These are phyloP conservation scores for Barnettozyma hawaiiensis DNA, from an alignment of 1,139 yeast genomes.

Conservation along the genomic window DNA sequence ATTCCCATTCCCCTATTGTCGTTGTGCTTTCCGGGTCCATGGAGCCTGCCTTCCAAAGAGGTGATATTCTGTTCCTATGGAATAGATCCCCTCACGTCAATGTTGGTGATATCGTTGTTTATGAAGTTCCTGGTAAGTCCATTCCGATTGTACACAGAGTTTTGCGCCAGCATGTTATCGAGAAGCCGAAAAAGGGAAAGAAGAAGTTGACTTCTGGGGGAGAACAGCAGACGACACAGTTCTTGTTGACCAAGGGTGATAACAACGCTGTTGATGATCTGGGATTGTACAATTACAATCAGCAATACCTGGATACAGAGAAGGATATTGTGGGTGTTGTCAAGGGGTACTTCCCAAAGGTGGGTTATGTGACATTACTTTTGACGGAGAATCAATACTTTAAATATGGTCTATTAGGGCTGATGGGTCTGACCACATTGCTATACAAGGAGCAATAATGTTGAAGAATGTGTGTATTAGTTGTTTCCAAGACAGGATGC, in stretches of 20 bases:
- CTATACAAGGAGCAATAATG: constrained; percentile 36
- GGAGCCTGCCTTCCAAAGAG: constrained; percentile 99
- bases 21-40: constrained; percentile 96
- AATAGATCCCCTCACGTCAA: constrained; percentile 61
- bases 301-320: constrained; percentile 68
- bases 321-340: constrained; percentile 86
- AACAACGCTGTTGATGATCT: constrained; percentile 91
- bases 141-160: constrained; percentile 97
- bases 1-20: constrained; percentile 90
- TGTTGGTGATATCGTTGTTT: constrained; percentile 97
- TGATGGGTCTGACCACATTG: constrained; percentile 55
- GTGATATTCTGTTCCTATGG: constrained; percentile 90
- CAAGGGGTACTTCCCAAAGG: constrained; percentile 82
- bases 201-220: background rate
- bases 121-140: constrained; percentile 70
- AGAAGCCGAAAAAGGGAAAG: constrained; percentile 10
- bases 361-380: constrained; percentile 88
- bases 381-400: constrained; percentile 84
- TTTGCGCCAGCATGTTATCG: constrained; percentile 64
- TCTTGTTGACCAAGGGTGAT: constrained; percentile 90
- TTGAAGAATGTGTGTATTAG: background rate
- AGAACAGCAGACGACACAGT: constrained; percentile 59
- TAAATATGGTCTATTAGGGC: constrained; percentile 63
- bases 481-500: no score
- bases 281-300: constrained; percentile 73